Base-by-base conservation (phyloP, 345 rosid genomes). In the Arabis hirsuta region DNA sequence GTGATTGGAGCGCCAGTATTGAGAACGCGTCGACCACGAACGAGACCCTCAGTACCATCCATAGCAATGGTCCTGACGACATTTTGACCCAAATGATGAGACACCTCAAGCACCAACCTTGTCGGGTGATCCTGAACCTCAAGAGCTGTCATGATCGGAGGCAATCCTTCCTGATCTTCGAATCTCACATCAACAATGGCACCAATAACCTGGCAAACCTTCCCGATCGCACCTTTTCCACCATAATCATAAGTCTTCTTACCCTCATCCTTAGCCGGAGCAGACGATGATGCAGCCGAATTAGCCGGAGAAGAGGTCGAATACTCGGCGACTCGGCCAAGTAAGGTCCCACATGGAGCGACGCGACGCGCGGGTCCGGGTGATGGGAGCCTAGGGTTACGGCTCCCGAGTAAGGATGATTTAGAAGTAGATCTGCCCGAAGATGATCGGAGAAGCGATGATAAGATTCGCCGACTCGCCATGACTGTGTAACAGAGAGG, bases 81-180 rank as follows among this genome's bases (percentile, higher is more conserved):
- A 65, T 74, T 84, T 83, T 84, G 96, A 2, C 99, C 99, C 89
- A 95, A 81, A 27, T 95, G 99, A 83, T 91, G 97, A 7, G 99
- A 91, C 55, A 95, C 99, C 83, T 95, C 99, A 16, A 95, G 89
- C 9, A 95, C 99, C 34, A 95, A 27, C 29, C 99, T 81, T 1
- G 87, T 74, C 38, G 95, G 82, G 54, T 88, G 65, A 53, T 83
- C 91, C 68, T 73, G 76, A 32, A 95, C 97, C 84, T 95, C 99
- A n/a, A 95, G 88, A n/a, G 99, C 92, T 9, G 99, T 95, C 87
- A 91, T 76, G 70, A 95, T 95, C 70, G 99, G 97, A 38, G 99
- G 99, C 72, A 95, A 67, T 0, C 99, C 99, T 54, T 91, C 99
- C 75, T 76, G 79, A 63, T 69, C 74, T 0, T 88, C 82, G 68